Evolutionary conservation across 176 grass and related monocot species (phyloP), one percentile per base, ranked within the genome.

Genomic region (Musa itinerans): DNA sequence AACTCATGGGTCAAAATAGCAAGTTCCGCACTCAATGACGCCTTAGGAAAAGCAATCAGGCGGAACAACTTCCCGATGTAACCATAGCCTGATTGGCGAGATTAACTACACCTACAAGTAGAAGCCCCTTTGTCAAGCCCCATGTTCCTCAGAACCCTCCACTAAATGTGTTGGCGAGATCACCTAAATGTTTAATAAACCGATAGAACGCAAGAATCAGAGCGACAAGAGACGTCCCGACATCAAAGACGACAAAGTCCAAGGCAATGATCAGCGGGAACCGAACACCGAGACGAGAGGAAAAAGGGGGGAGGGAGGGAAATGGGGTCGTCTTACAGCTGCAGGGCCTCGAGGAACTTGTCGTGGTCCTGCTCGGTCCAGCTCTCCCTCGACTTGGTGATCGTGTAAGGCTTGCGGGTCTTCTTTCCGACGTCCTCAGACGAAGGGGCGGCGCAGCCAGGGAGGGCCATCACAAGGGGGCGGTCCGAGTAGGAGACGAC

Each of bases 321-420:
- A 21, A 20, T 50, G 34, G 4, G 34, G 34, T 43, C 34, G 34
- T 20, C 68, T 70, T 48, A 70, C 68, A 70, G 68, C 48, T 70
- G 68, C 11, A 70, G 68, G 16, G 68, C 68, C 68, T 70, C 68
- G 68, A 70, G 68, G 68, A 70, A 70, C 19, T 70, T 70, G 68
- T 70, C 68, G 43, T 70, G 68, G 51, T 70, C 68, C 68, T 70
- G 68, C 43, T 70, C 68, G 43, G 68, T 70, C 68, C 68, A 70
- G 48, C 68, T 70, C 68, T 70, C 25, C 68, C 68, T 70, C 43
- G 68, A 70, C 68, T 52, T 70, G 17, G 68, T 50, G 68, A 70
- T 70, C 43, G 68, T 70, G 68, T 70, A 70, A 10, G 68, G 68
- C 68, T 70, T 70, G 48, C 68, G 68, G 68, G 48, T 70, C 68